These are phyloP conservation scores for Obelidium mucronatum DNA, from an alignment of 192 early-diverging fungal species.

Conservation along the genomic window DNA sequence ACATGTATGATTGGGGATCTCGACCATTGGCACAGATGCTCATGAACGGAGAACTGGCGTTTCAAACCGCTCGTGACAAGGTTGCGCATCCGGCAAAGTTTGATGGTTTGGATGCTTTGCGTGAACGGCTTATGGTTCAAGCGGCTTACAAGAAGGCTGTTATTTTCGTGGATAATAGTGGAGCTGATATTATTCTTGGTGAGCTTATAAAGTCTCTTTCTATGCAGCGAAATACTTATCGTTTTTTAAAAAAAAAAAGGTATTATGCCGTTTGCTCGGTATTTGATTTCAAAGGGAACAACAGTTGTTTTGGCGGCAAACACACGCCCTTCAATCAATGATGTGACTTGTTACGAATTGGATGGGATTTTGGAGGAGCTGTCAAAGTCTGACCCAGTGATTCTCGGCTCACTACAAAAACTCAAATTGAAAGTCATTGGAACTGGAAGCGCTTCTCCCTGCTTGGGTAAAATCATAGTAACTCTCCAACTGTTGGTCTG, in stretches of 20 bases:
- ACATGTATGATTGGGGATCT: constrained; percentile 89
- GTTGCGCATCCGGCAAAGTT: constrained; percentile 53
- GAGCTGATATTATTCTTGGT: constrained; percentile 78
- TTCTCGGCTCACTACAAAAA: constrained; percentile 41
- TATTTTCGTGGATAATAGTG: constrained; percentile 86
- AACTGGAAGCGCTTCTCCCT: constrained; percentile 76
- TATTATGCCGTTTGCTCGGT: constrained; percentile 78
- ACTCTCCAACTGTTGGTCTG: too few species aligned
- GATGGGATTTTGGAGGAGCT: constrained; percentile 53
- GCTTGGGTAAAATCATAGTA: constrained; percentile 49
- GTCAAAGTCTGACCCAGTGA: constrained; percentile 46
- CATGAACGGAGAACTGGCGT: constrained; percentile 62
- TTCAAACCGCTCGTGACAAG: constrained; percentile 58
- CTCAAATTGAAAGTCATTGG: constrained; percentile 62
- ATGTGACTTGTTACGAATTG: constrained; percentile 76
- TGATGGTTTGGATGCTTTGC: constrained; percentile 56
- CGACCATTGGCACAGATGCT: constrained; percentile 66
- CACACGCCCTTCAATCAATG: constrained; percentile 79
- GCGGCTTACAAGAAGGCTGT: constrained; percentile 62
- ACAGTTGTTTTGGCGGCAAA: constrained; percentile 78
- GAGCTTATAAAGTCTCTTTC: background rate
- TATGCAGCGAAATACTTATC: background rate
- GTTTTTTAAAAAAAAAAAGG: constrained; percentile 33
- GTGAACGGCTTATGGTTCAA: constrained; percentile 39
- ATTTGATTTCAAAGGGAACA: constrained; percentile 59